A percentile compares a stretch with the other conserved stretches of the same genome.
Evolutionary conservation across 345 rosid species (phyloP).

Genomic region (Murraya koenigii): DNA sequence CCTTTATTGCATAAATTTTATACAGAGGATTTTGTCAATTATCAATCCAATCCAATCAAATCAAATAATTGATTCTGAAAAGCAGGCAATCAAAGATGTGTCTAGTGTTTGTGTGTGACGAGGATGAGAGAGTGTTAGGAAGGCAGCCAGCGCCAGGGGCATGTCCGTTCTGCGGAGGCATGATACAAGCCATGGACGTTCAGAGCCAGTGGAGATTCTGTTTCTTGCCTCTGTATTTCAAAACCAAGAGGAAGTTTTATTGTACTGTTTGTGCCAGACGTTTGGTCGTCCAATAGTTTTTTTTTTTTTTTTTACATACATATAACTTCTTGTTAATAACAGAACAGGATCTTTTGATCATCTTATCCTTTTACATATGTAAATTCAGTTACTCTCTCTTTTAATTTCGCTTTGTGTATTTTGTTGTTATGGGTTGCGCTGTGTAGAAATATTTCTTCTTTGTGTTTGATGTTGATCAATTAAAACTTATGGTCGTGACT

Average conservation of each 20-base stretch:
- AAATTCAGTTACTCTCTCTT: background rate
- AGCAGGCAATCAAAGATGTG: conserved; percentile 47
- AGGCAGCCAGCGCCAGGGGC: conserved; percentile 80
- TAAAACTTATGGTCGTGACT: background rate
- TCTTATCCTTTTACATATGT: background rate
- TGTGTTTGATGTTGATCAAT: background rate
- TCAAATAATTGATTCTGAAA: no score
- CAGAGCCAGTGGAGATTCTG: conserved; percentile 85
- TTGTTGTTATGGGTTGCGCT: no score
- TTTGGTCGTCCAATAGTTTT: conserved; percentile 34
- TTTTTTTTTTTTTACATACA: no score
- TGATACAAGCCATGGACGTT: conserved; percentile 67
- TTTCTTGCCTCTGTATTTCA: conserved; percentile 67
- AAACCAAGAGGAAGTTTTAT: conserved; percentile 52
- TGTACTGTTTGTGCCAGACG: conserved; percentile 65
- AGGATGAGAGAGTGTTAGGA: conserved; percentile 71
- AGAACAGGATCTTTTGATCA: background rate
- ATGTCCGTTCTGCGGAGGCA: conserved; percentile 92
- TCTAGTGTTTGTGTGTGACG: conserved; percentile 86
- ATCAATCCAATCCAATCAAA: background rate
- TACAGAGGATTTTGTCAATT: background rate
- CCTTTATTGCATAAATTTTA: background rate
- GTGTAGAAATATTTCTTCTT: background rate
- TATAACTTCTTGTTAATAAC: no score
- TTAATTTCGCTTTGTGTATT: no score